Evolutionary conservation across 768 basidiomycete species (phyloP), one percentile per base, ranked within the genome.

Genomic region (Suillus americanus): DNA sequence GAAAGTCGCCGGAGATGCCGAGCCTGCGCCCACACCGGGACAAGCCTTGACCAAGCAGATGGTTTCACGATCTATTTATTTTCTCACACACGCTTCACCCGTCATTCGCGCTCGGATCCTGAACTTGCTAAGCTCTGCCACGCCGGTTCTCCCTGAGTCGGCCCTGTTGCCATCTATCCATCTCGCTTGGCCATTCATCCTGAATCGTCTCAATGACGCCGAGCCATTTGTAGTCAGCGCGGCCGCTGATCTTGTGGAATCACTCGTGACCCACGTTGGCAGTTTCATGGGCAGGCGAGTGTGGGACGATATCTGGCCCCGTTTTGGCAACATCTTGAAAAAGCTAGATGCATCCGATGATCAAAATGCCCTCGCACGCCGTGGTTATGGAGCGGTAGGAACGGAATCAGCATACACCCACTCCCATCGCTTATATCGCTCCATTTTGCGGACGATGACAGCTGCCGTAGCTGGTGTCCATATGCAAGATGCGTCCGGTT

Each of bases 301-400:
- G 38, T 91, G 95, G 86, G 94, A 97, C 68, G 92, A 98, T 67
- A 84, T 95, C 23, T 99, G 97, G 96, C 97, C 97, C 1, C 86
- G 83, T 48, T 92, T 97, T 72, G 80, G 78, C 45, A 70, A 67
- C 10, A 81, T 97, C 64, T 77, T 98, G 45, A 75, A 74, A 3
- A 80, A 78, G 23, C 81, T 95, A 25, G 85, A 88, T 62, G 75
- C 74, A n/a, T 86, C 82, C 10, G 94, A 97, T 68, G 73, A 81
- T 46, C 77, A 79, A 20, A 93, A 78, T 60, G 93, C 95, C 0
- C 79, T 97, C 46, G 78, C 86, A 33, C 82, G 86, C 51, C 81
- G 88, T 5, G 84, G 81, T 13, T 68, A 66, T 7, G 82, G 80
- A 14, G 79, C 76, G 2, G 80, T 88, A 16, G 86, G 89, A 10